Conservation (phyloP, 768 basidiomycete species). For the Suillus brevipes region DNA sequence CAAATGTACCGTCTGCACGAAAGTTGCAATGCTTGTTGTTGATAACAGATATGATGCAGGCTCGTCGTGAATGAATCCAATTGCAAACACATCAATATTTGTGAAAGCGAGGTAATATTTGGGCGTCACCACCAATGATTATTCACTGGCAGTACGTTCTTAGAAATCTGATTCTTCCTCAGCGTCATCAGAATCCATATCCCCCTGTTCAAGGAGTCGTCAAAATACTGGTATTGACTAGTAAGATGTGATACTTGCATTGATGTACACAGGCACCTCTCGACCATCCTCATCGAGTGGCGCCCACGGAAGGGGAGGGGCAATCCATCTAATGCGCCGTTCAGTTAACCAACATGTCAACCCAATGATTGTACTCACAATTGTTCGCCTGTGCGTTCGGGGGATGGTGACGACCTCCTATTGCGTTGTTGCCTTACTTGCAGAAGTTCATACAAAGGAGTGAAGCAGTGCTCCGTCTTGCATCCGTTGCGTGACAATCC, state of each 20-base stretch:
- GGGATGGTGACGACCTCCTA: not conserved
- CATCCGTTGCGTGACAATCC: not conserved
- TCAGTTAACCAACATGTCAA: not conserved
- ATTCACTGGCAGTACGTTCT: not conserved
- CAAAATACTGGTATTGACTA: not conserved
- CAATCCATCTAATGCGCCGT: not conserved
- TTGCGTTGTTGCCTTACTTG: not conserved
- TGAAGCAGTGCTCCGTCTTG: slow-evolving; percentile 2
- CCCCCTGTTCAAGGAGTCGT: not conserved
- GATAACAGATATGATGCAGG: not conserved
- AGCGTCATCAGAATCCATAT: not conserved
- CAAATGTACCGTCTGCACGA: not conserved
- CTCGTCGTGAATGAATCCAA: not conserved
- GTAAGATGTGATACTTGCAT: not conserved
- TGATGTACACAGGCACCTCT: not conserved
- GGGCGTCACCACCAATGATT: not conserved
- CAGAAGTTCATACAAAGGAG: not conserved
- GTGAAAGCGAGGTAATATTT: not conserved
- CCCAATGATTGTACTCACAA: not conserved
- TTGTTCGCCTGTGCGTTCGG: not conserved
- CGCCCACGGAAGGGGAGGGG: not conserved
- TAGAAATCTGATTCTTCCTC: not conserved
- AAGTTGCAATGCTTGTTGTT: not conserved
- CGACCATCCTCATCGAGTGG: not conserved
- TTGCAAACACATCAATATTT: not conserved